Evolutionary conservation across 768 basidiomycete genomes (phyloP), one percentile per base, ranked within the genome.

Genomic region (Macrolepiota fuliginosa): DNA sequence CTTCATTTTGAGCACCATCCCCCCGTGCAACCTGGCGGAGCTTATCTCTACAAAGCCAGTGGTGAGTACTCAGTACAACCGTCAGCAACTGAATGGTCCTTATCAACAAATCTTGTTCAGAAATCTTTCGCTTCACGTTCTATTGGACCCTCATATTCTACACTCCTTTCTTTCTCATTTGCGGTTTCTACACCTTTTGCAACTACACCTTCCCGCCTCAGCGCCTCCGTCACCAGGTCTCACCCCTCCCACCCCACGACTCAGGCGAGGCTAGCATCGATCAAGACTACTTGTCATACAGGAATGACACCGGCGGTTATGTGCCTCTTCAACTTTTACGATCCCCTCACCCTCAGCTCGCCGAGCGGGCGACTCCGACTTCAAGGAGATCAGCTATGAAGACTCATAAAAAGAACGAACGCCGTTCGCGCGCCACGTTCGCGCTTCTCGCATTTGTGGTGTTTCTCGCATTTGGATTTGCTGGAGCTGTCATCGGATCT

Each of bases 141-240:
- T 83, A 79, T 61, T 84, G 83, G 82, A 81, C 75, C 17, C 72
- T 83, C 12, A 69, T 80, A 39, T 80, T 82, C 57, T 83, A 83
- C 69, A 78, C 76, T 0, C 83, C 81, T 35, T 65, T 80, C n/a
- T 83, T 83, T 64, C 62, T 82, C 50, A 47, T 78, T 42, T 83
- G 81, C 61, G 83, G 82, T 6, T 62, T 66, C 7, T 83, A 82
- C 61, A 81, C 82, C 12, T 83, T 83, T 63, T 75, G 79, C 72
- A 84, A 83, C 62, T 75, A 82, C 49, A 77, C 79, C 36, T 82
- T 81, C 61, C 81, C 81, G 1, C 81, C 82, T 5, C 42, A 35
- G 1, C 64, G 39, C 24, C 25, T 37, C 12, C 51, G 61, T 27
- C 54, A 63, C 29, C 36, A 63, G n/a, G 50, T 50, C 25, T 32